These are phyloP conservation scores for Neofusicoccum umdonicola DNA, from an alignment of 2,329 filamentous ascomycete species.

Conservation along the genomic window DNA sequence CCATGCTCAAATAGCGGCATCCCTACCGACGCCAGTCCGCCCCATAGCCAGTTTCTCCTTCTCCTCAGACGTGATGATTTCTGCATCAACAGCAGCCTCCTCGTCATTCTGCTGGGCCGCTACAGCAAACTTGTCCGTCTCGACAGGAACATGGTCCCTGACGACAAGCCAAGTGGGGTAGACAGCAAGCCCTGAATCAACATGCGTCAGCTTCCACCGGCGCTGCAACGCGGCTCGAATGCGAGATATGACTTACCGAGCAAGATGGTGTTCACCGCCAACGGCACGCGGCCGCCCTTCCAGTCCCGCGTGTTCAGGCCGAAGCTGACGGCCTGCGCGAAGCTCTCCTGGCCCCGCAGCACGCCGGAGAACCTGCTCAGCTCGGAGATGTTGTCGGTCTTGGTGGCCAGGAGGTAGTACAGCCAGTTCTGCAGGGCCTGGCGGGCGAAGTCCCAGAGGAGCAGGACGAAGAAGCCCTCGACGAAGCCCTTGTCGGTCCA, in stretches of 20 bases:
- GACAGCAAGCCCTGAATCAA: slow-evolving; percentile 22
- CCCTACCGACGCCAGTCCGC: not conserved
- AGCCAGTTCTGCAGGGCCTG: slow-evolving; percentile 57
- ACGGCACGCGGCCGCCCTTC: slow-evolving; percentile 43
- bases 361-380: slow-evolving; percentile 44
- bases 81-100: not conserved
- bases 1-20: not conserved
- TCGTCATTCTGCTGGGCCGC: not conserved
- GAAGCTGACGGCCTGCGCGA: slow-evolving; percentile 44
- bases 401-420: slow-evolving; percentile 56
- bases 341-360: slow-evolving; percentile 46
- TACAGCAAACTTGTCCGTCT: not conserved
- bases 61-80: not conserved
- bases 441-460: slow-evolving; percentile 51
- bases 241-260: slow-evolving; percentile 21
- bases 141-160: slow-evolving; percentile 29
- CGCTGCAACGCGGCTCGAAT: not conserved
- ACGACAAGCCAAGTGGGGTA: slow-evolving; percentile 33
- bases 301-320: slow-evolving; percentile 45
- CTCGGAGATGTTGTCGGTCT: slow-evolving; percentile 57
- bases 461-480: slow-evolving; percentile 49
- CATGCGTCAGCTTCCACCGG: no score
- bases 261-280: slow-evolving; percentile 39
- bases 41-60: not conserved
- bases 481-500: slow-evolving; percentile 44